Base-by-base conservation (phyloP, 805 yeast genomes). In the Sporopachydermia quercuum region DNA sequence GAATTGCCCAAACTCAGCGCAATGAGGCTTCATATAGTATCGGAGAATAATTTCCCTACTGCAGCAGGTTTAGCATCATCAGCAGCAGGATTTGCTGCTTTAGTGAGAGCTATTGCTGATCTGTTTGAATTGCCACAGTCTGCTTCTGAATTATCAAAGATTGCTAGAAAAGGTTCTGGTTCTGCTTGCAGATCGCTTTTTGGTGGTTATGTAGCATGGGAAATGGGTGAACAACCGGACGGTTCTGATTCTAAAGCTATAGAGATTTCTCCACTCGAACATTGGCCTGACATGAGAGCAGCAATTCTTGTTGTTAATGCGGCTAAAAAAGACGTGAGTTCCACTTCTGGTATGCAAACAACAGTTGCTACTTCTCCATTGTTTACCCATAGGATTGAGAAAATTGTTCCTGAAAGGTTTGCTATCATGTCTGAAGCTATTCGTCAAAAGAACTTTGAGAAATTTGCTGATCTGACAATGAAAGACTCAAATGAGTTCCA, bases 121-220 rank as follows among this genome's bases (percentile, higher is more conserved):
- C 67, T 91, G 43, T 91, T 79, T 63, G 60, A 82, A 58, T 74
- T 91, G 44, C 94, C 95, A n/a, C 81, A 82, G 53, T 72, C 80
- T 44, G 67, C 72, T 53, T 80, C 91, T 16, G 95, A 86, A 53
- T 70, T 91, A 46, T 83, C 95, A 47, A 80, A 78, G 54, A 81
- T 91, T 54, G 98, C 99, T 11, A 77, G 99, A 62, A 89, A 86
- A 62, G 99, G 99, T 19, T 86, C 96, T 4, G 99, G 98, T 2
- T 85, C 96, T 11, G 98, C 98, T 4, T 91, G 99, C 63, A 73
- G 99, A 59, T 91, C 97, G 5, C 66, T 91, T 45, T 85, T 84
- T 60, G 97, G 98, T 37, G 99, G 99, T 4, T 91, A 76, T 55
- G 99, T 91, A 8, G 97, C 97, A 3, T 91, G 99, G 99, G 96